Percentiles rank a stretch among this genome's conserved stretches.
These are phyloP conservation scores for Pseudogymnoascus sp. DNA, from an alignment of 2,329 filamentous ascomycete genomes.

Conservation along the genomic window DNA sequence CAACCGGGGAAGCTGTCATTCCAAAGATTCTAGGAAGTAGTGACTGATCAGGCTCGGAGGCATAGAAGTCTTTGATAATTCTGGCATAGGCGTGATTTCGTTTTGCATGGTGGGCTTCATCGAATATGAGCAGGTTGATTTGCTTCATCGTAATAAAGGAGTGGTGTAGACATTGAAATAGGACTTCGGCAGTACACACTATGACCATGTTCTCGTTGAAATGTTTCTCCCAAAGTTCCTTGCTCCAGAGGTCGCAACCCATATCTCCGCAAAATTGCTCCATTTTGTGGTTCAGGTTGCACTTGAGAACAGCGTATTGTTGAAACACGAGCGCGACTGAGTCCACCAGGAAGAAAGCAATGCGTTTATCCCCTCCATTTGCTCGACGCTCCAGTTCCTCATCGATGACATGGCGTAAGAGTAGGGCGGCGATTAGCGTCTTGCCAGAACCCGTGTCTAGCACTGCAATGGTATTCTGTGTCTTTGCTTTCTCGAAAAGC, in stretches of 20 bases:
- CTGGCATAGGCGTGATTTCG: conserved; percentile 85
- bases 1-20: conserved; percentile 95
- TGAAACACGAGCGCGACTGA: conserved; percentile 88
- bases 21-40: conserved; percentile 75
- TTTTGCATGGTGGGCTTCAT: conserved; percentile 95
- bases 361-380: conserved; percentile 50
- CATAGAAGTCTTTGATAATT: conserved; percentile 84
- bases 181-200: conserved; percentile 86
- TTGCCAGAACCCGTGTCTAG: conserved; percentile 95
- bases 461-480: conserved; percentile 83
- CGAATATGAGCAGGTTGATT: conserved; percentile 88
- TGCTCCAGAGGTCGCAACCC: conserved; percentile 53
- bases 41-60: conserved; percentile 37
- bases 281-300: conserved; percentile 72
- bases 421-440: conserved; percentile 85
- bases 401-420: conserved; percentile 70
- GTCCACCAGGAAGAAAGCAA: conserved; percentile 83
- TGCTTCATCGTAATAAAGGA: conserved; percentile 73
- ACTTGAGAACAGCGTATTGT: conserved; percentile 73
- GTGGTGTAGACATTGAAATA: conserved; percentile 70
- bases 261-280: conserved; percentile 68
- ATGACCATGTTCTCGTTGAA: conserved; percentile 69
- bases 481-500: conserved; percentile 80
- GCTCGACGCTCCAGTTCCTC: conserved; percentile 67
- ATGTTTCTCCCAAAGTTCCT: conserved; percentile 51